Conservation (phyloP, 805 yeast species). For the Suhomyces emberorum region DNA sequence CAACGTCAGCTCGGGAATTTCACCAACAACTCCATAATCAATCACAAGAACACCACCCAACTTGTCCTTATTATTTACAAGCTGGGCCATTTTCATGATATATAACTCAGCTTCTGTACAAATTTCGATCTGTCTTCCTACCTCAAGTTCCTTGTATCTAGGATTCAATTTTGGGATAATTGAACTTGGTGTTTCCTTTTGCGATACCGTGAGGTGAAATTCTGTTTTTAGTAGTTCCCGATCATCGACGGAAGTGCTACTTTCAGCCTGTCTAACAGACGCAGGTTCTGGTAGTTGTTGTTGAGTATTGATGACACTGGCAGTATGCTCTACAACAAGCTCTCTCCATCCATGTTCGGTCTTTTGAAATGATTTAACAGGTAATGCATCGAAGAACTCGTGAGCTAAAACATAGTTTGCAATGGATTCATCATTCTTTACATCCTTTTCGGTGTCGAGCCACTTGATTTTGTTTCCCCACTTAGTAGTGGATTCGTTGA, state of each 20-base stretch:
- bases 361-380: conserved; percentile 64
- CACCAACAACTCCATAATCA: conserved; percentile 69
- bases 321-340: conserved; percentile 57
- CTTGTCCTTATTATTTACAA: conserved; percentile 36
- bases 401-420: conserved; percentile 75
- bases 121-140: conserved; percentile 62
- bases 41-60: conserved; percentile 66
- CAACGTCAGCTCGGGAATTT: conserved; percentile 67
- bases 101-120: conserved; percentile 71
- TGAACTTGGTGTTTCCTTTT: conserved; percentile 61
- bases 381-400: conserved; percentile 85
- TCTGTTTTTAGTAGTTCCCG: conserved; percentile 23
- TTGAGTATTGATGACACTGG: conserved; percentile 35
- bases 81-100: conserved; percentile 48
- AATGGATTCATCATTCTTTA: conserved; percentile 18
- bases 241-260: conserved; percentile 6
- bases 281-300: conserved; percentile 13
- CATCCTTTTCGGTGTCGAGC: conserved; percentile 57
- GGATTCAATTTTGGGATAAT: conserved; percentile 48
- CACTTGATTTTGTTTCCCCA: conserved; percentile 57
- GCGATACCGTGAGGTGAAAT: conserved; percentile 57
- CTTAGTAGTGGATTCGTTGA: conserved; percentile 36
- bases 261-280: not conserved
- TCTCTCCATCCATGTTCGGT: conserved; percentile 78
- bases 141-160: conserved; percentile 52